Percentiles rank a stretch among this genome's conserved stretches.
Evolutionary conservation across 768 basidiomycete species (phyloP).

Genomic region (Mrakia frigida): DNA sequence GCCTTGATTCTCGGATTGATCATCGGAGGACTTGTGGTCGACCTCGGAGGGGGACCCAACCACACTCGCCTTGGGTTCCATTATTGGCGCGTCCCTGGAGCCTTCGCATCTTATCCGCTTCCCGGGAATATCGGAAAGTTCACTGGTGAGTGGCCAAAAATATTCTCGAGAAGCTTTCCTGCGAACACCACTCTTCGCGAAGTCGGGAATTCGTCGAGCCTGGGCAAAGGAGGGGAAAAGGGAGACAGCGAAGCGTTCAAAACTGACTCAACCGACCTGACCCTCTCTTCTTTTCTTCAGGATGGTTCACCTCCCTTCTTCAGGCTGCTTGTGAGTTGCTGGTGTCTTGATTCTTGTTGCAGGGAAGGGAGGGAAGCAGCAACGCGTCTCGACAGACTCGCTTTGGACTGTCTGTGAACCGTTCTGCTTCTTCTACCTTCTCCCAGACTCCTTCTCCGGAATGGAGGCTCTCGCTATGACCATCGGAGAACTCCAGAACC

Average conservation of each 20-base stretch:
- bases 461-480: conserved; percentile 65
- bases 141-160: not conserved
- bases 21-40: conserved; percentile 53
- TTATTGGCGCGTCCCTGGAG: conserved; percentile 37
- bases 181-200: no score
- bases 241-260: no score
- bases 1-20: conserved; percentile 37
- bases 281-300: not conserved
- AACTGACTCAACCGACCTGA: no score
- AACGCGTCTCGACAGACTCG: not conserved
- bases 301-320: conserved; percentile 45
- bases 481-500: conserved; percentile 72
- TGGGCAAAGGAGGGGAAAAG: no score
- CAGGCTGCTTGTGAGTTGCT: conserved; percentile 7
- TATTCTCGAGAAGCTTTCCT: no score
- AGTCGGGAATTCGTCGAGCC: no score
- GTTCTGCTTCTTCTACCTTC: not conserved
- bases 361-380: no score
- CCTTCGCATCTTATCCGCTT: conserved; percentile 29
- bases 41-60: conserved; percentile 57
- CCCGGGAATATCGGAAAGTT: conserved; percentile 29
- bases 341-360: no score
- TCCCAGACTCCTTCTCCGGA: conserved; percentile 63
- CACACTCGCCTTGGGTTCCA: conserved; percentile 53
- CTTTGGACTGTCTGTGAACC: no score